Conservation (phyloP, 2,329 filamentous ascomycete genomes). For the Metarhizium album region DNA sequence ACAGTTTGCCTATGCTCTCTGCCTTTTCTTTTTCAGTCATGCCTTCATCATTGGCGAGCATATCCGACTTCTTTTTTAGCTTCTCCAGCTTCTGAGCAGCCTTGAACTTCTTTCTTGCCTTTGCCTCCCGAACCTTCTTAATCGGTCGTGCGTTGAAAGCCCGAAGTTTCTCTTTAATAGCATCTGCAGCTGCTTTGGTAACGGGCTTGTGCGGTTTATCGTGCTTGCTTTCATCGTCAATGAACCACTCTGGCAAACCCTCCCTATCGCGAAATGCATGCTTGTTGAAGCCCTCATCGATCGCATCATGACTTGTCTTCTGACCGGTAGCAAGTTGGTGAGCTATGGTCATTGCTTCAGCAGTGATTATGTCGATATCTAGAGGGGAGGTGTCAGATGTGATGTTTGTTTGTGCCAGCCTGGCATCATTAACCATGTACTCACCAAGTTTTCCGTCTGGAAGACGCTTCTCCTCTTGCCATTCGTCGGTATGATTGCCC, state of each 20-base stretch:
- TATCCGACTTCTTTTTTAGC: slow-evolving; percentile 90
- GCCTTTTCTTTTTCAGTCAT: slow-evolving; percentile 97
- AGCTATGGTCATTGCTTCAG: slow-evolving; percentile 95
- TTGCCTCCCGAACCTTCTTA: slow-evolving; percentile 97
- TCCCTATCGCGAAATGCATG: slow-evolving; percentile 83
- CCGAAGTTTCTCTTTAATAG: slow-evolving; percentile 89
- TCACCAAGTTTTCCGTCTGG: slow-evolving; percentile 51
- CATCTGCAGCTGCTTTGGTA: slow-evolving; percentile 75
- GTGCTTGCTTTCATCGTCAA: slow-evolving; percentile 82
- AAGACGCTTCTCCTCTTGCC: slow-evolving; percentile 55
- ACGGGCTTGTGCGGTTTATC: slow-evolving; percentile 82
- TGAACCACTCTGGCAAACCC: slow-evolving; percentile 92
- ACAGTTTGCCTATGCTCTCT: slow-evolving; percentile 66
- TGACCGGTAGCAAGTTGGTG: slow-evolving; percentile 83
- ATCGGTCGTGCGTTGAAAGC: slow-evolving; percentile 92
- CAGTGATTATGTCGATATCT: slow-evolving; percentile 98
- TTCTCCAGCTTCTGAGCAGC: slow-evolving; percentile 85
- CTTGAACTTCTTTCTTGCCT: slow-evolving; percentile 95
- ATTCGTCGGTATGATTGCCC: slow-evolving; percentile 40
- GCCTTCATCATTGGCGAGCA: slow-evolving; percentile 79
- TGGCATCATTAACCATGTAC: background rate
- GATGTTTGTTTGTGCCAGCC: background rate
- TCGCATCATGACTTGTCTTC: slow-evolving; percentile 64
- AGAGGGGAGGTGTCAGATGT: slow-evolving; percentile 11
- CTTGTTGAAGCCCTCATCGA: slow-evolving; percentile 92